Base-by-base conservation (phyloP, 1,284 basidiomycete genomes). In the Taiwanofungus camphoratus region DNA sequence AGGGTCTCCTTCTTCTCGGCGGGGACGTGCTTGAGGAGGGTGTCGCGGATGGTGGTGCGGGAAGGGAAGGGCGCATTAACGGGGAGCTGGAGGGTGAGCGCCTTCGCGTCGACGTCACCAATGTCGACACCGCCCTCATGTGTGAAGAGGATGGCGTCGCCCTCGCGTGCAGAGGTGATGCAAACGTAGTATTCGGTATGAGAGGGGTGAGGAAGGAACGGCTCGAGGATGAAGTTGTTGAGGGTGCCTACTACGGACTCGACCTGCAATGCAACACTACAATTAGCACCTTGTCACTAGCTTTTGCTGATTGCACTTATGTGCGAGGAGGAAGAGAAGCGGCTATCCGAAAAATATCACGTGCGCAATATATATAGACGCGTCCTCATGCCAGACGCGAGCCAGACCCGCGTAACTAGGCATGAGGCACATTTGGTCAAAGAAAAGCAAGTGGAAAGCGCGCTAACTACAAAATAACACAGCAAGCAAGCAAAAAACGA, bases 41-140 rank as follows among this genome's bases (percentile, higher is more conserved):
- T 80, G 34, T 69, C 67, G 57, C 80, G 82, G 70, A 97, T 81
- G 51, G 70, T 70, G 43, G 83, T 77, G 57, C 92, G 87, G 1
- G 81, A 72, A 36, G 92, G 93, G 79, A 95, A 92, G 29, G 75
- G 68, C 46, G 76, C 69, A 54, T 71, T 74, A 57, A 96, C 91
- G 46, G 87, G 83, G 55, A 98, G 73, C 55, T 86, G 77, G 51
- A 99, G 84, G 60, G 89, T 86, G 63, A 95, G 82, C 2, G 95
- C 95, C 70, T 99, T 98, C 58, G 93, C 87, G 61, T 99, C 93
- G 59, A 99, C 96, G 70, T 99, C 95, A 55, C 95, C 95, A 55
- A 99, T 87, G 61, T 99, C 95, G 41, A 99, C 93, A 77, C 96
- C 95, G 58, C 95, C 96, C 66, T 97, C 93, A 68, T 97, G 94